These are phyloP conservation scores for Rhodotorula sp. DNA, from an alignment of 1,284 basidiomycete species.

Conservation along the genomic window DNA sequence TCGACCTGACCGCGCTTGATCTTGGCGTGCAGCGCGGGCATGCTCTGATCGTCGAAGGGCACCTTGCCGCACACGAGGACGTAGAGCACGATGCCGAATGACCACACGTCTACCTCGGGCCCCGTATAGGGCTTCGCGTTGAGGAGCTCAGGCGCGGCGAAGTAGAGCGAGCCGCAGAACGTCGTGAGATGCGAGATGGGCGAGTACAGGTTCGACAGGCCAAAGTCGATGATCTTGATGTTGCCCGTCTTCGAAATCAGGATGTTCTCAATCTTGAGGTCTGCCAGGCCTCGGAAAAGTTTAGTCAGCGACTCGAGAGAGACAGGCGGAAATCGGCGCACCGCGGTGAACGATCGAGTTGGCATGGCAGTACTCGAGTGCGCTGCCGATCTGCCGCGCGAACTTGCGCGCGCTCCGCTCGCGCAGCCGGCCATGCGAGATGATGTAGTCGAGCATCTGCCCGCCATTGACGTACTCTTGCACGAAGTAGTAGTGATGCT, in stretches of 20 bases:
- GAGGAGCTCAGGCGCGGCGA: constrained; percentile 93
- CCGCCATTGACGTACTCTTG: constrained; percentile 98
- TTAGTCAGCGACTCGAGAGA: background rate
- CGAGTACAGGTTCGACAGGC: constrained; percentile 94
- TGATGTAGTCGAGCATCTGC: constrained; percentile 99
- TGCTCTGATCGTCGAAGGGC: constrained; percentile 97
- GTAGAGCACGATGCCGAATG: constrained; percentile 96
- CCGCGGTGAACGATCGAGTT: constrained; percentile 94
- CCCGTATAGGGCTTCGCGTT: constrained; percentile 96
- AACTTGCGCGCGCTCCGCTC: constrained; percentile 96
- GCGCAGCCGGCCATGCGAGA: constrained; percentile 91
- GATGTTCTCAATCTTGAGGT: constrained; percentile 99
- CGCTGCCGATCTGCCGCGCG: constrained; percentile 92
- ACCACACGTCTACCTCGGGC: constrained; percentile 98
- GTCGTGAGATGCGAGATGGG: constrained; percentile 81
- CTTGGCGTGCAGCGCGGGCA: constrained; percentile 98
- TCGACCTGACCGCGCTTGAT: constrained; percentile 97
- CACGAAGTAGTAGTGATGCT: constrained; percentile 97
- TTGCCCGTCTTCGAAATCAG: constrained; percentile 97
- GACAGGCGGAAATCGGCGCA: constrained; percentile 27
- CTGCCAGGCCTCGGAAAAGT: no score
- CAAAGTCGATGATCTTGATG: constrained; percentile 99
- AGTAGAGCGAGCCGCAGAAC: constrained; percentile 97
- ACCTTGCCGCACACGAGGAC: constrained; percentile 98
- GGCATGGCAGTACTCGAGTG: constrained; percentile 93